These are phyloP conservation scores for Pseudophaeomoniella oleicola DNA, from an alignment of 2,329 filamentous ascomycete species.

Conservation along the genomic window DNA sequence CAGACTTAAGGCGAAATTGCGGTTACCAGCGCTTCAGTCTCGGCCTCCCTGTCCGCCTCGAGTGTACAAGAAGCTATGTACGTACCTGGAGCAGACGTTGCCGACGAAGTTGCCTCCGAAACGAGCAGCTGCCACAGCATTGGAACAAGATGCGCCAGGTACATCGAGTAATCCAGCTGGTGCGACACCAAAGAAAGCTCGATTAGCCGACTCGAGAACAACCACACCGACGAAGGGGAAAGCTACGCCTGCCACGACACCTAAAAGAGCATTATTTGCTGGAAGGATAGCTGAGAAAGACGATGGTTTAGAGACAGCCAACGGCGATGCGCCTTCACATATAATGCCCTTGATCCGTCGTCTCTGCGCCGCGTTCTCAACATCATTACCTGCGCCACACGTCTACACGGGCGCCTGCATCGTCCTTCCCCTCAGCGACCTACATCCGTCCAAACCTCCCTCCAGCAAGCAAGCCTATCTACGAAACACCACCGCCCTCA, in stretches of 20 bases:
- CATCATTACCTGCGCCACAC: slow-evolving; percentile 51
- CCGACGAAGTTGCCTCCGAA: slow-evolving; percentile 23
- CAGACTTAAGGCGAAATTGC: slow-evolving; percentile 60
- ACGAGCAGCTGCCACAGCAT: slow-evolving; percentile 6
- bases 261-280: slow-evolving; percentile 5
- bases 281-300: slow-evolving; percentile 6
- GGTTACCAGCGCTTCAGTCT: slow-evolving; percentile 62
- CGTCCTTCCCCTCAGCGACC: slow-evolving; percentile 37
- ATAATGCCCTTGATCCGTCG: slow-evolving; percentile 53
- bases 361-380: slow-evolving; percentile 48
- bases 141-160: not conserved
- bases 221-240: not conserved
- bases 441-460: slow-evolving; percentile 23
- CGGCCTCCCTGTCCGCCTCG: slow-evolving; percentile 64
- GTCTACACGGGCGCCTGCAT: slow-evolving; percentile 54
- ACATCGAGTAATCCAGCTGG: not conserved
- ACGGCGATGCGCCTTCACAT: slow-evolving; percentile 44
- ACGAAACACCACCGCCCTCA: slow-evolving; percentile 21
- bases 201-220: slow-evolving; percentile 11
- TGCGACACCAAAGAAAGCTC: slow-evolving; percentile 6
- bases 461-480: slow-evolving; percentile 34
- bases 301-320: slow-evolving; percentile 7
- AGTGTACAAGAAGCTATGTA: slow-evolving; percentile 72
- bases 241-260: not conserved
- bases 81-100: slow-evolving; percentile 62